Evolutionary conservation across 176 grass and related monocot genomes (phyloP).

Genomic region (Poa pratensis): DNA sequence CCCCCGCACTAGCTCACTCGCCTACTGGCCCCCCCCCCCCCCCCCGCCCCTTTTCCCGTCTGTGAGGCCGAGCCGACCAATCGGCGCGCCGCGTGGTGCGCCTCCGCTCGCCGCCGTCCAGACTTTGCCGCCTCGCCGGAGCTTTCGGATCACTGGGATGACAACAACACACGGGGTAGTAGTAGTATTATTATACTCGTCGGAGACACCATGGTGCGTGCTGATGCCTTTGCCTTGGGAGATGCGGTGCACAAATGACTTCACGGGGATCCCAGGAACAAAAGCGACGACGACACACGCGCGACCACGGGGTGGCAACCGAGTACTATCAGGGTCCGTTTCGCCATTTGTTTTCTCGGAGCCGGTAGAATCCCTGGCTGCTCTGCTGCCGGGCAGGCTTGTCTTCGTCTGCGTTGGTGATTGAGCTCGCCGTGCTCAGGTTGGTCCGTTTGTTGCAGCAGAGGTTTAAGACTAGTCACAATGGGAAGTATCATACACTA

Average conservation of each 20-base stretch:
- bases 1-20: not conserved
- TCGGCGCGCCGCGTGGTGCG: not conserved
- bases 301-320: no score
- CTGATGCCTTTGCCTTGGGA: not conserved
- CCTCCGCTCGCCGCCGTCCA: not conserved
- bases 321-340: no score
- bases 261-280: conserved; percentile 32
- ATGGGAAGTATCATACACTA: no score
- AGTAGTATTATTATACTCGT: not conserved
- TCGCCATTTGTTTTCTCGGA: no score
- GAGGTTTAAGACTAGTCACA: no score
- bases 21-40: no score
- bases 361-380: not conserved
- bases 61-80: not conserved
- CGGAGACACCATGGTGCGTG: not conserved
- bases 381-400: not conserved
- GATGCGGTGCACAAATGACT: not conserved
- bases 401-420: not conserved
- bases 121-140: no score
- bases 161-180: no score
- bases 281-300: conserved; percentile 6
- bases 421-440: no score
- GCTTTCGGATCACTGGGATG: no score
- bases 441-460: no score
- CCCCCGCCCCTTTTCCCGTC: not conserved